Base-by-base conservation (phyloP, 208 protist species). In the Strigomonas culicis region DNA sequence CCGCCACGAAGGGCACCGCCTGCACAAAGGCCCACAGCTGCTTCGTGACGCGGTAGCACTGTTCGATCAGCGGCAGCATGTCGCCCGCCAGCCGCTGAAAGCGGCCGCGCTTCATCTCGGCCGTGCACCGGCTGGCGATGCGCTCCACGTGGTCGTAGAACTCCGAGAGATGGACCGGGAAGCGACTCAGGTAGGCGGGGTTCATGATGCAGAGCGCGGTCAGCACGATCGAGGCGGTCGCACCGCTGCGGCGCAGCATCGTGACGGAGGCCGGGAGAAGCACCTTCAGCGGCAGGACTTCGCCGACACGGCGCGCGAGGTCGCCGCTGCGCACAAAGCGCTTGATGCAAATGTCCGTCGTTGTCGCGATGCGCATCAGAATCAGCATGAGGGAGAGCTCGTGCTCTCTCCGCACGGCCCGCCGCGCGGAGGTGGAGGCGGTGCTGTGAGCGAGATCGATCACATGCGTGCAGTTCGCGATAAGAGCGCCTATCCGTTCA, bases 71-170 rank as follows among this genome's bases (percentile, higher is more conserved):
- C 8, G 76, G 65, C 27, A 95, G 58, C 1, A 95, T 78, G 57
- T 95, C 90, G 3, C 90, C 86, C 1, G 84, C 72, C 25, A 86
- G 73, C 19, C 90, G 79, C 74, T 95, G 90, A 52, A 81, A 88
- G 52, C 90, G 77, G 10, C 90, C 90, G 3, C 84, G 76, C 68
- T 78, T 71, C 28, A 92, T 50, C 63, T 95, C 86, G 25, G 65
- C 65, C 41, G 81, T 57, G 49, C 81, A 92, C 4, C 81, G 77
- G 24, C 70, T 77, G 24, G 83, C 75, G 10, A 92, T 51, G 27
- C 77, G 73, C 52, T 81, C 75, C 32, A 89, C 67, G 28, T 27
- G 47, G 52, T 92, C 80, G 57, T 74, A 88, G 82, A 85, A 93
- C 21, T 64, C 70, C 6, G 65, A 60, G 53, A 86, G 67, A 36